Conservation (phyloP, 257 asterid species). For the Salvia hispanica region DNA sequence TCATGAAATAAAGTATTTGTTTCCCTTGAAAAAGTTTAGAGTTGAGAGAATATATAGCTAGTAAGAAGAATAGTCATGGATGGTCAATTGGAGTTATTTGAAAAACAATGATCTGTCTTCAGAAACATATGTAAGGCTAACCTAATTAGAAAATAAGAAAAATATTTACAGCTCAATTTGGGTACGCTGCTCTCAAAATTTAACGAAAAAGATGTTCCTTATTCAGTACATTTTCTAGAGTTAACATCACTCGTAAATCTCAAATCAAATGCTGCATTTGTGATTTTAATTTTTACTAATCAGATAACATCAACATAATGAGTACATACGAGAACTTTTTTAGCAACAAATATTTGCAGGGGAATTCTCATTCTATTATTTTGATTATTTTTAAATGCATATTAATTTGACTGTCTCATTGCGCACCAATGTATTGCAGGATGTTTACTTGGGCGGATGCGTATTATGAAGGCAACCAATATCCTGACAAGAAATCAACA, state of each 20-base stretch:
- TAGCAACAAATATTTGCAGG: background rate
- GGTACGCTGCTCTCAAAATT: no score
- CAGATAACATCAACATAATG: conserved; percentile 18
- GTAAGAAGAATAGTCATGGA: no score
- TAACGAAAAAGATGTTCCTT: no score
- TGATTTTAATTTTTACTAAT: conserved; percentile 12
- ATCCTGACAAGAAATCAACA: conserved; percentile 42
- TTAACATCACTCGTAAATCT: background rate
- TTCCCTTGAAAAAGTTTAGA: conserved; percentile 1
- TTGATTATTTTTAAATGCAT: conserved; percentile 7
- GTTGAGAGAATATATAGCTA: background rate
- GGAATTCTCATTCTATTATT: conserved; percentile 6
- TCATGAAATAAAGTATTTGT: background rate
- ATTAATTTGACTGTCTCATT: conserved; percentile 20
- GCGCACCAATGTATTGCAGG: conserved; percentile 53
- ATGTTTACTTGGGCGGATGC: conserved; percentile 88
- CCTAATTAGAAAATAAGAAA: no score
- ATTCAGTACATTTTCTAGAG: no score
- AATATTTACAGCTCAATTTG: no score
- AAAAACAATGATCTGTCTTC: no score
- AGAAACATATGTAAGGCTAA: no score
- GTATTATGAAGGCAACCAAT: conserved; percentile 54
- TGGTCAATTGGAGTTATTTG: no score
- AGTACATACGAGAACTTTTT: background rate
- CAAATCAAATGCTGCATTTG: conserved; percentile 11